Percentiles rank a stretch among this genome's conserved stretches.
phyloP scores from a whole-genome alignment of 495 filamentous ascomycete genomes.

The Cercophora samala region DNA sequence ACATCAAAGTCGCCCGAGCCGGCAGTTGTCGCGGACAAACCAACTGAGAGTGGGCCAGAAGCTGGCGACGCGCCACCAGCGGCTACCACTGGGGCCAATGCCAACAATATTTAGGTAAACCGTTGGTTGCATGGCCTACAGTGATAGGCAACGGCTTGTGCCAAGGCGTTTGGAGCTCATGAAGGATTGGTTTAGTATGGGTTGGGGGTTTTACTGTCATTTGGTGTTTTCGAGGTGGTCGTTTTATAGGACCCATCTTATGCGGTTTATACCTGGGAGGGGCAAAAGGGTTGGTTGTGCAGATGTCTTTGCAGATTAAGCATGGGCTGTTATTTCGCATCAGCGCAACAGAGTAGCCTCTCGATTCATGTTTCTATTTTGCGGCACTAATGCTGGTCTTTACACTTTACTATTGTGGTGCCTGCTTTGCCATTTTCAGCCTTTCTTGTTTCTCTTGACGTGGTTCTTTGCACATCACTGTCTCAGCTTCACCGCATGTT shows the following conservation, averaged over 20 bases:
- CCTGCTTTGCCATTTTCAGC: neutral
- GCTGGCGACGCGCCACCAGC: neutral
- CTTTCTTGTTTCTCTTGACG: neutral
- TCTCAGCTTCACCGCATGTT: slow-evolving; percentile 6
- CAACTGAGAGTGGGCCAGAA: slow-evolving; percentile 7
- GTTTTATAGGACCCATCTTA: neutral
- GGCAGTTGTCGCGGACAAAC: slow-evolving; percentile 12
- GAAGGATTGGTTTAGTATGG: neutral
- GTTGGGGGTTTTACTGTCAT: neutral
- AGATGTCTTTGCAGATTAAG: neutral
- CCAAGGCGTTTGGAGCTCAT: neutral
- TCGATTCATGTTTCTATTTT: no score
- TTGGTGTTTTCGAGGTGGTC: neutral
- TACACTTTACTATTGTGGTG: neutral
- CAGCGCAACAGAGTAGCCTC: no score
- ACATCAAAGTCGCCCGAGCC: slow-evolving; percentile 14
- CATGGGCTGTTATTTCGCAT: no score
- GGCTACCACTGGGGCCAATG: neutral
- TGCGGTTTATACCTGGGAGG: neutral
- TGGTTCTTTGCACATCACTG: neutral
- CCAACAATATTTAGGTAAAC: neutral
- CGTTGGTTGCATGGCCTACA: neutral
- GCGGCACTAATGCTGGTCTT: neutral
- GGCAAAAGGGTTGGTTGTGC: neutral
- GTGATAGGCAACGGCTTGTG: neutral